Conservation (phyloP, 345 rosid species). For the Eucalyptus microcorys region DNA sequence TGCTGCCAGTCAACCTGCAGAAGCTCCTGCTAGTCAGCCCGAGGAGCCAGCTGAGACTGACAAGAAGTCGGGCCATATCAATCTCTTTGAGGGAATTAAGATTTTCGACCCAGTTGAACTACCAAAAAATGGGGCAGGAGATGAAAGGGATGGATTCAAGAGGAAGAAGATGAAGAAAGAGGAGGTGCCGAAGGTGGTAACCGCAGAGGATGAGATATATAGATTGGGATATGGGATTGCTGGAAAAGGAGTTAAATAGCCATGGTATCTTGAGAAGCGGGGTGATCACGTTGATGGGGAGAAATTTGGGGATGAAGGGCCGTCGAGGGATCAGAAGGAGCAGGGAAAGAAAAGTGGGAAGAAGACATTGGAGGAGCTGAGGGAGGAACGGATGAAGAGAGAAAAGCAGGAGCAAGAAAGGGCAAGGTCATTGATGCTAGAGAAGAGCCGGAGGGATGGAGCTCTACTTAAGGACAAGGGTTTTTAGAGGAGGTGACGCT, state of each 20-base stretch:
- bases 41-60: constrained; percentile 11
- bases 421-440: constrained; percentile 32
- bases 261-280: constrained; percentile 76
- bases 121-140: constrained; percentile 10
- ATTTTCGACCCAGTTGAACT: constrained; percentile 58
- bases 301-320: constrained; percentile 7
- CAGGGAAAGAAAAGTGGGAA: constrained; percentile 32
- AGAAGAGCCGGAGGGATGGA: constrained; percentile 29
- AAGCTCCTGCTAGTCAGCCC: not conserved
- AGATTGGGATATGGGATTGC: constrained; percentile 91
- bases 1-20: constrained; percentile 13
- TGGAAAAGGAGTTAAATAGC: constrained; percentile 87
- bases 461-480: constrained; percentile 6
- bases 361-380: constrained; percentile 63
- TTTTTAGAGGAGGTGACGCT: constrained; percentile 31
- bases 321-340: not conserved
- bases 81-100: constrained; percentile 84
- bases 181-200: constrained; percentile 38
- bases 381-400: constrained; percentile 35
- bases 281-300: constrained; percentile 12
- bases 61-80: constrained; percentile 60
- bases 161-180: constrained; percentile 72
- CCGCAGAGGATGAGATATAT: constrained; percentile 73
- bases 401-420: constrained; percentile 52
- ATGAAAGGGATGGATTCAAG: constrained; percentile 34